Percentiles rank a stretch among this genome's conserved stretches.
Evolutionary conservation across 2,329 filamentous ascomycete genomes (phyloP).

Genomic region (Phaeosphaeriaceae sp.): DNA sequence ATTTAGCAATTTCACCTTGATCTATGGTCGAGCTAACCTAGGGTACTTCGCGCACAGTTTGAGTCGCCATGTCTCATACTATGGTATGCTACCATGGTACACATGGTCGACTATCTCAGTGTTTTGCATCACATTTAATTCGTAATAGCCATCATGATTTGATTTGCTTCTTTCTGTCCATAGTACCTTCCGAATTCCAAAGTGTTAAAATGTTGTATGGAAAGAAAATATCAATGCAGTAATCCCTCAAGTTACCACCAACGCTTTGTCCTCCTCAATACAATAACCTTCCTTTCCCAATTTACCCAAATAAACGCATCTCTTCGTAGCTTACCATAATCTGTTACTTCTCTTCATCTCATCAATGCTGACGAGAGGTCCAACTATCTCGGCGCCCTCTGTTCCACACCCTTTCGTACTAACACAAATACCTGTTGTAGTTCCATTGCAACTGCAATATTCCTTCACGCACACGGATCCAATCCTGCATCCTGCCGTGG

Average conservation of each 20-base stretch:
- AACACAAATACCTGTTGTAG: conserved; percentile 25
- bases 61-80: neutral
- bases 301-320: too few relatives aligned
- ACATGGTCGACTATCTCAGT: too few relatives aligned
- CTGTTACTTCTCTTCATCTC: conserved; percentile 18
- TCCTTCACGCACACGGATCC: conserved; percentile 26
- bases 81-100: too few relatives aligned
- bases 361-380: conserved; percentile 18
- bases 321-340: neutral
- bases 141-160: neutral
- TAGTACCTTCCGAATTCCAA: neutral
- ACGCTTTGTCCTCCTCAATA: neutral
- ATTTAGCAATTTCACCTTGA: neutral
- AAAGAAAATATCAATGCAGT: conserved; percentile 1
- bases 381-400: conserved; percentile 14
- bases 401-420: conserved; percentile 25
- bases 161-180: neutral
- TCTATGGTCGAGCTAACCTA: conserved; percentile 1
- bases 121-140: neutral
- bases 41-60: neutral
- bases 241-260: neutral
- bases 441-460: conserved; percentile 19
- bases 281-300: neutral
- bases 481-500: conserved; percentile 15
- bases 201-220: conserved; percentile 2